phyloP scores from a whole-genome alignment of 495 filamentous ascomycete genomes.

The Opeltia flavorubescens region DNA sequence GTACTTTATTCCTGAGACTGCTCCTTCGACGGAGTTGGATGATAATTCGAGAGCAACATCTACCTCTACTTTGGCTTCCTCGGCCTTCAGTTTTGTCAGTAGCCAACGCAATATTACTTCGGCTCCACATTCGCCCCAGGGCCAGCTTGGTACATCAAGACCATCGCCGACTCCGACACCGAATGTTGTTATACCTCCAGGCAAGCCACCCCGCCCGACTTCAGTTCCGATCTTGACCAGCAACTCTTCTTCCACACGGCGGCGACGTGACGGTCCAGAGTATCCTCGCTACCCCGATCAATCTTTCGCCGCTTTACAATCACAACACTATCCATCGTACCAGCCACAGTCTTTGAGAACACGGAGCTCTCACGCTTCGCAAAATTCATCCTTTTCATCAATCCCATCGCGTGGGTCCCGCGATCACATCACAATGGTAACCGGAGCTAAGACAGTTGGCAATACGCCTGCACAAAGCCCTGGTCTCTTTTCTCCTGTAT shows the following conservation, averaged over 20 bases:
- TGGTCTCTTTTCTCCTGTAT: constrained; percentile 40
- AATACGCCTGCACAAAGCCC: constrained; percentile 58
- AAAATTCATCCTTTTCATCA: constrained; percentile 20
- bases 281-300: constrained; percentile 40
- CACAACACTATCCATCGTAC: constrained; percentile 25
- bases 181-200: constrained; percentile 1
- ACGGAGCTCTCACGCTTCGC: constrained; percentile 28
- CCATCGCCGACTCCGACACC: constrained; percentile 1
- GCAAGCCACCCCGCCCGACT: constrained; percentile 9
- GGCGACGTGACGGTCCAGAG: constrained; percentile 14
- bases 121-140: neutral
- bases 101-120: neutral
- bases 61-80: neutral
- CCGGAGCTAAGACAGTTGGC: constrained; percentile 36
- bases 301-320: constrained; percentile 36
- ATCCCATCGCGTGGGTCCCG: constrained; percentile 16
- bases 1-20: neutral
- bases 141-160: constrained; percentile 2
- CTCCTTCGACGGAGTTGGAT: neutral
- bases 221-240: constrained; percentile 13
- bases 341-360: constrained; percentile 24
- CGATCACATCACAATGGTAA: constrained; percentile 19
- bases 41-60: neutral
- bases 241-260: neutral
- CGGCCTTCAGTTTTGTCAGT: neutral